phyloP scores from a whole-genome alignment of 768 basidiomycete species.

The Pleurotus eryngii region DNA sequence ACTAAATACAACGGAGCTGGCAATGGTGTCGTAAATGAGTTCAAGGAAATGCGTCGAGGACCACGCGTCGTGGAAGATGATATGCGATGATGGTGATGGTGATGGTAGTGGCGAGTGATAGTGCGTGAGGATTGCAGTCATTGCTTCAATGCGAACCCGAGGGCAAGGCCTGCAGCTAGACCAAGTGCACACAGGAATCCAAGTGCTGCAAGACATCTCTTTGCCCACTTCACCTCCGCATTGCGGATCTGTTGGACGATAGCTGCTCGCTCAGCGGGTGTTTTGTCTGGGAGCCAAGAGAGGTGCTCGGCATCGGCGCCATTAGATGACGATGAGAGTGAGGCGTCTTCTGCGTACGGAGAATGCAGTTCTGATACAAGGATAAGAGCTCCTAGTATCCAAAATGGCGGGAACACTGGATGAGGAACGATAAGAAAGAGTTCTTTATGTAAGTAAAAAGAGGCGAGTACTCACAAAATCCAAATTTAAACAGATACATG shows the following conservation, averaged over 20 bases:
- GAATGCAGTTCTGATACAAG: constrained; percentile 35
- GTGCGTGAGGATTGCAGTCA: too few species aligned
- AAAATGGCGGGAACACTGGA: constrained; percentile 46
- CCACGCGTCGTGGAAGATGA: too few species aligned
- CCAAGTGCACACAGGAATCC: constrained; percentile 38
- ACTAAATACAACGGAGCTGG: too few species aligned
- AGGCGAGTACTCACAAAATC: constrained; percentile 37
- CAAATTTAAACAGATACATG: constrained; percentile 43
- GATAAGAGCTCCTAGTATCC: constrained; percentile 41
- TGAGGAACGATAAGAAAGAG: not conserved
- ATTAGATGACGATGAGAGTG: not conserved
- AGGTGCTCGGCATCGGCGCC: not conserved
- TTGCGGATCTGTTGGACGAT: constrained; percentile 45
- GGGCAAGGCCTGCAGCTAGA: constrained; percentile 25
- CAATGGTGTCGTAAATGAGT: too few species aligned
- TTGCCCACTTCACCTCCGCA: constrained; percentile 55
- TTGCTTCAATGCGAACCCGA: constrained; percentile 16
- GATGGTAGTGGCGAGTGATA: too few species aligned
- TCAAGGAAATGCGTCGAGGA: too few species aligned
- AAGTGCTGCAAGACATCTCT: constrained; percentile 52
- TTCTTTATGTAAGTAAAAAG: not conserved
- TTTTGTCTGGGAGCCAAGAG: constrained; percentile 54
- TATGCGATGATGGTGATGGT: too few species aligned
- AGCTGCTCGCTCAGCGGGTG: constrained; percentile 43
- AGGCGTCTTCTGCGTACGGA: constrained; percentile 15